Evolutionary conservation across 176 grass and related monocot species (phyloP).

Genomic region (Triticum urartu): DNA sequence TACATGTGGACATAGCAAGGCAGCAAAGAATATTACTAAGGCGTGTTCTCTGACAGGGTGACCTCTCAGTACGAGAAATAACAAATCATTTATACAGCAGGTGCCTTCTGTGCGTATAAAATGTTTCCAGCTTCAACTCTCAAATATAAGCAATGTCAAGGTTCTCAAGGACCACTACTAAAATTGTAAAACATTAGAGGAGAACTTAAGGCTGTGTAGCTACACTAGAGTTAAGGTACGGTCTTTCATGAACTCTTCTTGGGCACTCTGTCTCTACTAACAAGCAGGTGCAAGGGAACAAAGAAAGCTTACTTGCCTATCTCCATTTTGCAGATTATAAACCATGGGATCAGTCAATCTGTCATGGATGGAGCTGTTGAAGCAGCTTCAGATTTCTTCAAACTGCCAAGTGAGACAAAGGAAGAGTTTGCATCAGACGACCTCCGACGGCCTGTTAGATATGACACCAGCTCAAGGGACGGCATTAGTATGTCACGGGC

Average conservation of each 20-base stretch:
- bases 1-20: neutral
- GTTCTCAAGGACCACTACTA: neutral
- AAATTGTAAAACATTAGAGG: neutral
- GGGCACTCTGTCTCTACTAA: neutral
- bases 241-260: neutral
- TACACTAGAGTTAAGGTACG: neutral
- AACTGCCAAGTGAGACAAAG: conserved; percentile 51
- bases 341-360: conserved; percentile 67
- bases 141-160: neutral
- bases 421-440: conserved; percentile 55
- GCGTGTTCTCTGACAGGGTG: neutral
- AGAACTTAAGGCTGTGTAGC: neutral
- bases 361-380: conserved; percentile 54
- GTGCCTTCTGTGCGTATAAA: neutral
- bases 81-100: neutral
- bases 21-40: neutral
- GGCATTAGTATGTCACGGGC: conserved; percentile 40
- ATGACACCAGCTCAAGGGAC: conserved; percentile 49
- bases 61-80: neutral
- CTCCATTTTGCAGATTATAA: conserved; percentile 58
- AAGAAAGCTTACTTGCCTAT: neutral
- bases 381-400: conserved; percentile 69
- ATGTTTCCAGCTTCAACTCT: neutral
- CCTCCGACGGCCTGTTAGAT: conserved; percentile 52
- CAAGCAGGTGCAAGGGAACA: neutral